Evolutionary conservation across 2,329 filamentous ascomycete genomes (phyloP).

Genomic region (Fusarium globosum): DNA sequence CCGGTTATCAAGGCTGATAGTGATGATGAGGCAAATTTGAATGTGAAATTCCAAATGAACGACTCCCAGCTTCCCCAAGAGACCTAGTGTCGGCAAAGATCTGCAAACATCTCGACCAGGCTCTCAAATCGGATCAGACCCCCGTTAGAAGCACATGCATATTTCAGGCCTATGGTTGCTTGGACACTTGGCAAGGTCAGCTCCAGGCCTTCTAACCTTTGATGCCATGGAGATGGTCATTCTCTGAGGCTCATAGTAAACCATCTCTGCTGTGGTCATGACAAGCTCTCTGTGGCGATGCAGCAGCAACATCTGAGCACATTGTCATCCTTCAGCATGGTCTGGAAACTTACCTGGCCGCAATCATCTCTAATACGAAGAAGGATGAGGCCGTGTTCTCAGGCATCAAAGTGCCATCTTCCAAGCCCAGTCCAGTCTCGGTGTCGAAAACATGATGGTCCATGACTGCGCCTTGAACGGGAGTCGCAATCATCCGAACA

Average conservation of each 20-base stretch:
- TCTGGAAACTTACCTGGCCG: background rate
- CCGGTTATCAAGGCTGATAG: background rate
- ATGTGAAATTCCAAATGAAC: background rate
- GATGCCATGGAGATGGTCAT: background rate
- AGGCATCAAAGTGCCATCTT: background rate
- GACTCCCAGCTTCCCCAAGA: background rate
- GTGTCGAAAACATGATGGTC: background rate
- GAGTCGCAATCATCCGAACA: background rate
- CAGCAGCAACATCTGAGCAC: background rate
- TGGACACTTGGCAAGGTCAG: background rate
- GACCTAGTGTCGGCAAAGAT: background rate
- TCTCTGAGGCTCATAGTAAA: background rate
- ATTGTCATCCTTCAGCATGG: constrained; percentile 1
- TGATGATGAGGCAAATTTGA: background rate
- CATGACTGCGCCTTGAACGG: background rate
- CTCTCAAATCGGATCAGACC: background rate
- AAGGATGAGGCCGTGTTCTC: background rate
- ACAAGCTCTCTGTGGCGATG: background rate
- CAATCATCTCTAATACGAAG: background rate
- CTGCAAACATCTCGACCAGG: background rate
- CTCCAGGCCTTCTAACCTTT: background rate
- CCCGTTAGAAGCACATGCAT: background rate
- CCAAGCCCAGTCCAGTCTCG: background rate
- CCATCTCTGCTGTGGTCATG: background rate
- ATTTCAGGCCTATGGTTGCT: background rate